A percentile compares a stretch with the other conserved stretches of the same genome.
Conservation (phyloP, 2,329 filamentous ascomycete species). For the Orbilia brochopaga region DNA sequence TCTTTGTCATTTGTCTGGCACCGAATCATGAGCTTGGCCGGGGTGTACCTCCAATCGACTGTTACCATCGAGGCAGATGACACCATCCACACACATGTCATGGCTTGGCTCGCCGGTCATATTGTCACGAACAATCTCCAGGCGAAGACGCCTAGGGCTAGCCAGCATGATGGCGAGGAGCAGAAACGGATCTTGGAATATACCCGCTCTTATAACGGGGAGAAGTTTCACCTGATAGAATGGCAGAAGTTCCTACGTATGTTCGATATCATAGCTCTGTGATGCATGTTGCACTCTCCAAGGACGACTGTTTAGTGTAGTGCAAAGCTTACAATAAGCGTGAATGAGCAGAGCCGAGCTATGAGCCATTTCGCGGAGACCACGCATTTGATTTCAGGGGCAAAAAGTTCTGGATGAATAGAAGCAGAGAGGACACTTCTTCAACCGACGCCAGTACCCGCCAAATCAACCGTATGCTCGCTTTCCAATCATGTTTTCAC, state of each 20-base stretch:
- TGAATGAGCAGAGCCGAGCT: constrained; percentile 18
- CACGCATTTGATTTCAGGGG: constrained; percentile 24
- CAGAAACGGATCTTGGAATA: constrained; percentile 14
- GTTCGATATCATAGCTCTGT: neutral
- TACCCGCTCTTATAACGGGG: constrained; percentile 7
- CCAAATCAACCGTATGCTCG: constrained; percentile 48
- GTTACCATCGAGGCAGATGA: constrained; percentile 26
- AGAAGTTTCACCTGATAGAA: constrained; percentile 21
- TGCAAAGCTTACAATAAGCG: neutral
- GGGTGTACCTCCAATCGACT: constrained; percentile 17
- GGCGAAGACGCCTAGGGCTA: constrained; percentile 16
- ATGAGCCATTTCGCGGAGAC: constrained; percentile 21
- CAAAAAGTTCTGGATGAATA: constrained; percentile 29
- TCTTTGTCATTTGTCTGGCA: constrained; percentile 13
- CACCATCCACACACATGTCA: constrained; percentile 30
- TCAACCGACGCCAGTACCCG: constrained; percentile 40
- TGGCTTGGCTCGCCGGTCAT: constrained; percentile 29
- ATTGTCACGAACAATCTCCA: constrained; percentile 26
- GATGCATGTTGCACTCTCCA: no score
- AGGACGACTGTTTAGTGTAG: neutral
- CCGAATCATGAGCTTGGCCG: constrained; percentile 10
- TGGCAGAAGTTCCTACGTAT: constrained; percentile 41
- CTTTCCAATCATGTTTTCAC: constrained; percentile 16
- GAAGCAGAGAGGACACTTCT: constrained; percentile 30
- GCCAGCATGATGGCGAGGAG: constrained; percentile 4